Conservation (phyloP, 176 grass and related monocot species). For the Lolium perenne region DNA sequence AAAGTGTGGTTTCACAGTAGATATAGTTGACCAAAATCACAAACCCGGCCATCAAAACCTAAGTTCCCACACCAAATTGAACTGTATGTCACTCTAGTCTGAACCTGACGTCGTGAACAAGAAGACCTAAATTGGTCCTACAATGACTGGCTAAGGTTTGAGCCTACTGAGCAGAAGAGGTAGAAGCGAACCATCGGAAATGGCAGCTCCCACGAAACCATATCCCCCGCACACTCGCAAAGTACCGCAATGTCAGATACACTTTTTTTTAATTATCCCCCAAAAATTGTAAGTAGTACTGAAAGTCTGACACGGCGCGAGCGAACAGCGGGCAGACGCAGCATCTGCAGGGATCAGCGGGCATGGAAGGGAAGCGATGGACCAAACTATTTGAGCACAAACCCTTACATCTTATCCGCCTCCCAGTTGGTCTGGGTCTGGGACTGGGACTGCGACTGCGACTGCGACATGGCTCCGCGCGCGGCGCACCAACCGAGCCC, state of each 20-base stretch:
- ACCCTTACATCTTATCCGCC: constrained; percentile 54
- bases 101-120: not conserved
- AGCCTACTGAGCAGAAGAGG: not conserved
- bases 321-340: too few species aligned
- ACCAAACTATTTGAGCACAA: not conserved
- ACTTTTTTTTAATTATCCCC: too few species aligned
- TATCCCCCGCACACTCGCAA: not conserved
- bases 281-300: too few species aligned
- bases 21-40: constrained; percentile 7
- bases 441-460: constrained; percentile 20
- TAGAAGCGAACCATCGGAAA: not conserved
- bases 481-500: not conserved
- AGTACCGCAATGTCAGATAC: not conserved
- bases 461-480: constrained; percentile 45
- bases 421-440: constrained; percentile 54
- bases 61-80: not conserved
- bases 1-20: not conserved
- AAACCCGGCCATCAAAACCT: not conserved
- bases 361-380: not conserved
- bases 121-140: constrained; percentile 17
- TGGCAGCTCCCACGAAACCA: constrained; percentile 14
- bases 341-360: too few species aligned
- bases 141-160: not conserved
- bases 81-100: not conserved
- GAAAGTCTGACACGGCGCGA: too few species aligned